phyloP scores from a whole-genome alignment of 148 eudicot species.

The Limonium bicolor region DNA sequence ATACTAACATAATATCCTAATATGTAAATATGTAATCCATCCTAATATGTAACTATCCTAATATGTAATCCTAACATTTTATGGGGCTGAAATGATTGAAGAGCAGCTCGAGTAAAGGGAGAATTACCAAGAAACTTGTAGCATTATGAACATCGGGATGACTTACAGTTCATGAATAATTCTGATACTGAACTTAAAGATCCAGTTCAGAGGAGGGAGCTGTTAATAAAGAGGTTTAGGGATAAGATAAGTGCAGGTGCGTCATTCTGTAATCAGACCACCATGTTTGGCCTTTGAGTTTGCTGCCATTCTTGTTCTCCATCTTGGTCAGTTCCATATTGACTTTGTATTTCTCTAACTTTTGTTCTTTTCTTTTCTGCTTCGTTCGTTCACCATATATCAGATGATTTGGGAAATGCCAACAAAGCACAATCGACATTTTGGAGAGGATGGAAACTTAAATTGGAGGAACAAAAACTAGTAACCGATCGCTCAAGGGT shows the following conservation, averaged over 20 bases:
- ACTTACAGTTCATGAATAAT: slow-evolving; percentile 71
- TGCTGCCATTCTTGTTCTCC: too few relatives aligned
- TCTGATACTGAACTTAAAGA: slow-evolving; percentile 39
- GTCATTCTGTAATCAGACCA: too few relatives aligned
- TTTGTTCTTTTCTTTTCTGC: too few relatives aligned
- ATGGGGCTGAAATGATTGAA: slow-evolving; percentile 90
- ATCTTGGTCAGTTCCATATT: too few relatives aligned
- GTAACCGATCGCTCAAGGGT: slow-evolving; percentile 67
- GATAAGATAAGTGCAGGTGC: slow-evolving; percentile 78
- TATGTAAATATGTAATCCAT: too few relatives aligned
- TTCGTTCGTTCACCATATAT: slow-evolving; percentile 5
- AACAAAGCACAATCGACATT: slow-evolving; percentile 74
- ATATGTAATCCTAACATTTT: too few relatives aligned
- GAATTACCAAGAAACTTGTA: slow-evolving; percentile 60
- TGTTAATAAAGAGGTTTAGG: slow-evolving; percentile 46
- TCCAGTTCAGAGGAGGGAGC: slow-evolving; percentile 69
- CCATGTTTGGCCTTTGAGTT: too few relatives aligned
- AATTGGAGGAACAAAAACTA: slow-evolving; percentile 74
- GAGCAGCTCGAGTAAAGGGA: slow-evolving; percentile 64
- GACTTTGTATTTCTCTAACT: too few relatives aligned
- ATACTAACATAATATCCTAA: too few relatives aligned
- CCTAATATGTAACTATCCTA: too few relatives aligned
- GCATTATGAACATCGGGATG: slow-evolving; percentile 97
- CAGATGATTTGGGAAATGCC: slow-evolving; percentile 65
- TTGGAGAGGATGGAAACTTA: slow-evolving; percentile 96